Percentiles rank a stretch among this genome's conserved stretches.
Evolutionary conservation across 2,329 filamentous ascomycete genomes (phyloP).

Genomic region (Epichloe sp.): DNA sequence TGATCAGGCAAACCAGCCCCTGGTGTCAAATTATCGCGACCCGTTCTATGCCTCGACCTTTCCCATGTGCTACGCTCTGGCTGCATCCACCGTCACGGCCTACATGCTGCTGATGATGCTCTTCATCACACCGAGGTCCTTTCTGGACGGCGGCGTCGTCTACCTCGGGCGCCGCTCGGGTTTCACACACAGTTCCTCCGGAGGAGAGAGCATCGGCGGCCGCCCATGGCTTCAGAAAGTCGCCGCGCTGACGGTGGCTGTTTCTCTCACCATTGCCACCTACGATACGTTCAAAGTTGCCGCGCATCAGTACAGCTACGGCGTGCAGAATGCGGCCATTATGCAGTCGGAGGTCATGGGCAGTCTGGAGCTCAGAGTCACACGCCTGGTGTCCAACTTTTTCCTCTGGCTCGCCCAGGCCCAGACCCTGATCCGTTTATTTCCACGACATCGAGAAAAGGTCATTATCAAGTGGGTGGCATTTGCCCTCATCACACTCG

Average conservation of each 20-base stretch:
- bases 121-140: slow-evolving; percentile 87
- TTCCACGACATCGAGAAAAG: slow-evolving; percentile 93
- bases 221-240: slow-evolving; percentile 88
- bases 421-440: slow-evolving; percentile 88
- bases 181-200: slow-evolving; percentile 70
- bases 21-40: slow-evolving; percentile 56
- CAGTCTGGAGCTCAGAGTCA: slow-evolving; percentile 75
- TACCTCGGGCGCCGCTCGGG: slow-evolving; percentile 71
- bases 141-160: slow-evolving; percentile 73
- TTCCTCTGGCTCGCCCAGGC: slow-evolving; percentile 97
- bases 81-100: slow-evolving; percentile 77
- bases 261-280: slow-evolving; percentile 88
- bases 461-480: slow-evolving; percentile 98
- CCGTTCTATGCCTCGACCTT: slow-evolving; percentile 92
- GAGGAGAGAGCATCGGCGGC: slow-evolving; percentile 74
- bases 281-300: slow-evolving; percentile 82
- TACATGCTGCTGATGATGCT: slow-evolving; percentile 92
- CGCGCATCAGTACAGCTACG: slow-evolving; percentile 63
- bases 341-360: slow-evolving; percentile 71
- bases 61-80: slow-evolving; percentile 85
- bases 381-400: slow-evolving; percentile 85
- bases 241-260: slow-evolving; percentile 57
- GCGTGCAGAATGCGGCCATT: slow-evolving; percentile 64
- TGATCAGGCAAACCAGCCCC: slow-evolving; percentile 18
- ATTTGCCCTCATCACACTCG: slow-evolving; percentile 81